A percentile compares a stretch with the other conserved stretches of the same genome.
phyloP scores from a whole-genome alignment of 441 rosid species.

The Populus trichocarpa region DNA sequence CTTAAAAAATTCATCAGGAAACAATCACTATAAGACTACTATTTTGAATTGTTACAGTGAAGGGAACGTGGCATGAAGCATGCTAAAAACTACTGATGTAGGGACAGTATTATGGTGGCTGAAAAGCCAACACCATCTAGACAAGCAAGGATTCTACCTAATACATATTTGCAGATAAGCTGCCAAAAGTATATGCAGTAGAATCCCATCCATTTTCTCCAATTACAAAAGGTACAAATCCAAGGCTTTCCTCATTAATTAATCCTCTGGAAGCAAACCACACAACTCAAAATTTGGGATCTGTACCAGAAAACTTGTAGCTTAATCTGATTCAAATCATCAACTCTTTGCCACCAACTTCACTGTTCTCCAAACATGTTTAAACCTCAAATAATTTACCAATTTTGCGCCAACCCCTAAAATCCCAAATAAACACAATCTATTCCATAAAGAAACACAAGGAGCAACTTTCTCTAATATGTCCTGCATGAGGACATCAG shows the following conservation, averaged over 20 bases:
- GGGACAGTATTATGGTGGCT: not conserved
- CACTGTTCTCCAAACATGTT: not conserved
- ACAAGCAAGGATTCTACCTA: not conserved
- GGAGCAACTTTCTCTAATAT: not conserved
- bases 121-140: not conserved
- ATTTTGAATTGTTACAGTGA: not conserved
- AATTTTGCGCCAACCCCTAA: not conserved
- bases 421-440: not conserved
- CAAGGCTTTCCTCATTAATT: not conserved
- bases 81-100: not conserved
- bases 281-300: not conserved
- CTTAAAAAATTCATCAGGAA: not conserved
- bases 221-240: not conserved
- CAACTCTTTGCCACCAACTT: not conserved
- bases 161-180: not conserved
- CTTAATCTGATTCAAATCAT: not conserved
- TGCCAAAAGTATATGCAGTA: not conserved
- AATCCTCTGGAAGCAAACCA: not conserved
- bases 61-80: not conserved
- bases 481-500: not conserved
- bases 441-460: not conserved
- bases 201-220: not conserved
- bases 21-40: not conserved
- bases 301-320: not conserved
- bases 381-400: not conserved